phyloP scores from a whole-genome alignment of 805 yeast genomes.

The Zygosaccharomyces gambellarensis region DNA sequence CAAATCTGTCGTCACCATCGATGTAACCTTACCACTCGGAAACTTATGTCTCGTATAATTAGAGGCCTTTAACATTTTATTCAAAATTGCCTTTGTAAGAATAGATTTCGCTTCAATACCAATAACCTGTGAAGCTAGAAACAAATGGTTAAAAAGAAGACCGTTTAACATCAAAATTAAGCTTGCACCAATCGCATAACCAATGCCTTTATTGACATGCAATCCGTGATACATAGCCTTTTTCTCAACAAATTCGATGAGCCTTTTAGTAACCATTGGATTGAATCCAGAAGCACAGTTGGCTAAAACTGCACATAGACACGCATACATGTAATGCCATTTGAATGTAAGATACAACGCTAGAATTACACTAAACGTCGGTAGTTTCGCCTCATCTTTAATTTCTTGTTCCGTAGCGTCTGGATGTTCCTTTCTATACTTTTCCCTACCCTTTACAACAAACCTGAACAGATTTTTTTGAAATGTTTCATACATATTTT shows the following conservation, averaged over 20 bases:
- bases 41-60: constrained; percentile 52
- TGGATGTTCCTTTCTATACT: constrained; percentile 34
- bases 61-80: constrained; percentile 61
- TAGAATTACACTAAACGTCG: constrained; percentile 35
- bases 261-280: constrained; percentile 60
- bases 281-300: constrained; percentile 49
- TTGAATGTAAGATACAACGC: constrained; percentile 49
- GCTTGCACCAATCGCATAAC: constrained; percentile 68
- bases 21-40: constrained; percentile 68
- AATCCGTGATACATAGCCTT: constrained; percentile 41
- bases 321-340: constrained; percentile 42
- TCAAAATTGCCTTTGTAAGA: constrained; percentile 62
- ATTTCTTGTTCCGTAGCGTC: constrained; percentile 38
- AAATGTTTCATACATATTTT: constrained; percentile 39
- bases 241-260: constrained; percentile 59
- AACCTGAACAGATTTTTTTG: constrained; percentile 32
- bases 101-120: constrained; percentile 73
- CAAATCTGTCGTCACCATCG: constrained; percentile 75
- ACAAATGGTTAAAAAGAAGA: constrained; percentile 53
- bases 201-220: constrained; percentile 58
- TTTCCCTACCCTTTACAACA: constrained; percentile 31
- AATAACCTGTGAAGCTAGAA: constrained; percentile 53
- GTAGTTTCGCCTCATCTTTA: constrained; percentile 26
- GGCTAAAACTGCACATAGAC: constrained; percentile 43
- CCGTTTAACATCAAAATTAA: constrained; percentile 48